Evolutionary conservation across 129 eudicot species (phyloP).

Genomic region (Flaveria linearis): DNA sequence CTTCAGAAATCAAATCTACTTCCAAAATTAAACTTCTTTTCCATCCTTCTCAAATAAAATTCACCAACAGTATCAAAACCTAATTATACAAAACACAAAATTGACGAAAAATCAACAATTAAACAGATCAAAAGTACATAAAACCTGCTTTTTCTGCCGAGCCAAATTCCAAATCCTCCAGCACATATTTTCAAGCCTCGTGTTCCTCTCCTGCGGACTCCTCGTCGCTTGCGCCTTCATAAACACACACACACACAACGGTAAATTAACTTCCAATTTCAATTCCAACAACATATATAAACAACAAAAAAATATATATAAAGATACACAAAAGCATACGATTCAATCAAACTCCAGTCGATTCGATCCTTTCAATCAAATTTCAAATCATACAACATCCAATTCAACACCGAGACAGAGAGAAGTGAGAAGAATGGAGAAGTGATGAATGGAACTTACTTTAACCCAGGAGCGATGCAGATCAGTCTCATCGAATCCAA

Average conservation of each 20-base stretch:
- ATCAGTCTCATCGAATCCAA: constrained; percentile 98
- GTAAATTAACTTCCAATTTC: neutral
- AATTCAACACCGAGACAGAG: neutral
- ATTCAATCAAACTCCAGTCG: constrained; percentile 16
- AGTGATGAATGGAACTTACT: constrained; percentile 17
- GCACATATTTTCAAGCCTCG: constrained; percentile 97
- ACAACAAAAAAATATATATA: too few species aligned
- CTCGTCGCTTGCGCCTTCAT: constrained; percentile 94
- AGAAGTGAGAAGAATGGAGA: neutral
- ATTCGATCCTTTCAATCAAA: constrained; percentile 16
- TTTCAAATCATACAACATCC: neutral
- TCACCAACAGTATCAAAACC: constrained; percentile 9
- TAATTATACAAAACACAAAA: constrained; percentile 3
- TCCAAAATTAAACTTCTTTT: constrained; percentile 29
- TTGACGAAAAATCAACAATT: neutral
- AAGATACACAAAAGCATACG: constrained; percentile 12
- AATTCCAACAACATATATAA: too few species aligned
- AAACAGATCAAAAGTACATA: neutral
- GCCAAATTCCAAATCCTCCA: constrained; percentile 99
- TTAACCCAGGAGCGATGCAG: constrained; percentile 95
- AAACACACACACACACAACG: neutral
- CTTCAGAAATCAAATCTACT: constrained; percentile 27
- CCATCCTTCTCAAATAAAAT: neutral
- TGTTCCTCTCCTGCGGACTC: constrained; percentile 99
- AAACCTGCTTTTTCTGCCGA: constrained; percentile 97